phyloP scores from a whole-genome alignment of 2,329 filamentous ascomycete genomes.

The Plectosphaerella plurivora region DNA sequence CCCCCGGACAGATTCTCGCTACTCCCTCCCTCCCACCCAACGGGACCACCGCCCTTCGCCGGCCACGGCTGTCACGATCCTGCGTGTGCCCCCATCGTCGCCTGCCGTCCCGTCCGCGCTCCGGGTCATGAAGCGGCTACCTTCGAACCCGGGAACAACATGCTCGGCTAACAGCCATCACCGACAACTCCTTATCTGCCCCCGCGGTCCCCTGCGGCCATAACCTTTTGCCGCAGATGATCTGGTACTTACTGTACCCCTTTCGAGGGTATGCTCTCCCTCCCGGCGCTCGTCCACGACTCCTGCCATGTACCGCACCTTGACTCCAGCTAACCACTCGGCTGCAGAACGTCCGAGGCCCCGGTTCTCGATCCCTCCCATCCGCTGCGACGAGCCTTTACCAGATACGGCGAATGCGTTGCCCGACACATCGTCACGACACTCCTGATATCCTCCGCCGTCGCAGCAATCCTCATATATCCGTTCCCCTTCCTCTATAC shows the following conservation, averaged over 20 bases:
- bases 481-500: conserved; percentile 73
- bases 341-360: conserved; percentile 65
- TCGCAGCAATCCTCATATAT: conserved; percentile 67
- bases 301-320: background rate
- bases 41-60: too few relatives aligned
- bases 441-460: conserved; percentile 68
- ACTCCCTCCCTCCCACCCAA: too few relatives aligned
- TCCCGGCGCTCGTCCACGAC: background rate
- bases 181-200: background rate
- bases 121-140: background rate
- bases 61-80: too few relatives aligned
- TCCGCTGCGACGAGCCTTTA: conserved; percentile 60
- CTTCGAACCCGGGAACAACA: background rate
- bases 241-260: conserved; percentile 75
- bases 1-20: too few relatives aligned
- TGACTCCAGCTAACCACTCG: background rate
- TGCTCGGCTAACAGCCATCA: background rate
- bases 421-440: conserved; percentile 70
- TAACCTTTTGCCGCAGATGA: conserved; percentile 41
- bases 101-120: too few relatives aligned
- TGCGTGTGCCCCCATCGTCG: too few relatives aligned
- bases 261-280: conserved; percentile 63
- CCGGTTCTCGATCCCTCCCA: conserved; percentile 61
- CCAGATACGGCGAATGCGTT: conserved; percentile 65
- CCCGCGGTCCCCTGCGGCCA: background rate